These are phyloP conservation scores for Dendrobium huoshanense DNA, from an alignment of 106 monocot genomes.

Conservation along the genomic window DNA sequence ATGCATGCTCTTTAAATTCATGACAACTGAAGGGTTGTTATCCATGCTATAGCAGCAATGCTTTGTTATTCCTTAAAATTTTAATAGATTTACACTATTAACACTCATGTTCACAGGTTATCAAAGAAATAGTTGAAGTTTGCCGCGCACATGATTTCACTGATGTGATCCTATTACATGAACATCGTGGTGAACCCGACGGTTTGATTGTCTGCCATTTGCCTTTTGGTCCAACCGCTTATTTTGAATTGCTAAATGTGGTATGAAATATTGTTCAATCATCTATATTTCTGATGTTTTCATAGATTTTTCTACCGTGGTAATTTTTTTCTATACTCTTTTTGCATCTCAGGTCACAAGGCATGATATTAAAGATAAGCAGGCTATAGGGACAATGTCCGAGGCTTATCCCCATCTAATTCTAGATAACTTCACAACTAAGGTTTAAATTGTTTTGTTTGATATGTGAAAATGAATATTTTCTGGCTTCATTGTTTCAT, in stretches of 20 bases:
- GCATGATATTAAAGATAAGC: constrained; percentile 95
- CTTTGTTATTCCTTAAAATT: not conserved
- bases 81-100: not conserved
- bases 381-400: constrained; percentile 85
- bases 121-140: constrained; percentile 90
- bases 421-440: constrained; percentile 72
- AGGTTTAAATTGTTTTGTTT: constrained; percentile 31
- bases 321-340: not conserved
- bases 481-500: not conserved
- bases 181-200: constrained; percentile 91
- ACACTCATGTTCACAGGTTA: constrained; percentile 39
- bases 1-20: not conserved
- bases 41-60: not conserved
- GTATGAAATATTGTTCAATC: constrained; percentile 39
- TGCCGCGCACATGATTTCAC: constrained; percentile 84
- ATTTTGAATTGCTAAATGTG: constrained; percentile 92
- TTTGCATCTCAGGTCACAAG: constrained; percentile 62
- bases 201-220: constrained; percentile 89
- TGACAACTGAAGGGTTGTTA: not conserved
- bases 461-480: not conserved
- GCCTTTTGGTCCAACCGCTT: constrained; percentile 94
- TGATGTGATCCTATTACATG: constrained; percentile 91
- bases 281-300: constrained; percentile 2
- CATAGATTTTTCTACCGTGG: not conserved
- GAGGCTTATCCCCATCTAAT: constrained; percentile 93